Conservation (phyloP, 805 yeast species). For the Pichia cabralensis region DNA sequence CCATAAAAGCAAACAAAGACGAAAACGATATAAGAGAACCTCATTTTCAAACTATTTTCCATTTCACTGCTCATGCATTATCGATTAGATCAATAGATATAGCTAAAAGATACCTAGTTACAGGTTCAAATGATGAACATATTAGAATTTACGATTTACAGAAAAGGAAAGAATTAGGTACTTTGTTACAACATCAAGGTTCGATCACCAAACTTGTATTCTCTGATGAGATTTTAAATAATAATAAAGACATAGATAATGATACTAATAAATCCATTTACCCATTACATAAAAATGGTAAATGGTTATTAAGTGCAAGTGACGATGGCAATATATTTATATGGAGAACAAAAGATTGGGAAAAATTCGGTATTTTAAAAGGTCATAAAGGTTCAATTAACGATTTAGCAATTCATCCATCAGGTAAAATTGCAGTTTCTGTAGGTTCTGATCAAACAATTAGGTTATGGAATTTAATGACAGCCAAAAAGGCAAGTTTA, state of each 20-base stretch:
- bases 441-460: slow-evolving; percentile 80
- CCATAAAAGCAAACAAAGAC: slow-evolving; percentile 22
- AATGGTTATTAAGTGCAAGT: slow-evolving; percentile 85
- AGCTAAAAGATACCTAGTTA: slow-evolving; percentile 76
- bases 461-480: slow-evolving; percentile 93
- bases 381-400: slow-evolving; percentile 82
- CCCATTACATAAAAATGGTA: slow-evolving; percentile 40
- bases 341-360: slow-evolving; percentile 98
- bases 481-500: slow-evolving; percentile 84
- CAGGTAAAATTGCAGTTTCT: slow-evolving; percentile 82
- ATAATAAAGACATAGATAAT: slow-evolving; percentile 12
- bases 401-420: slow-evolving; percentile 82
- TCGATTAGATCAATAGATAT: slow-evolving; percentile 80
- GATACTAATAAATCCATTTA: slow-evolving; percentile 3
- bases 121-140: slow-evolving; percentile 94
- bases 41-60: slow-evolving; percentile 86
- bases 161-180: slow-evolving; percentile 88
- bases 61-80: slow-evolving; percentile 87
- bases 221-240: slow-evolving; percentile 35
- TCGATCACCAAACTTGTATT: slow-evolving; percentile 72
- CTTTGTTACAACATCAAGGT: slow-evolving; percentile 79
- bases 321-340: slow-evolving; percentile 84
- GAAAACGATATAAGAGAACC: slow-evolving; percentile 32
- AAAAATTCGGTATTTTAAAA: slow-evolving; percentile 73
- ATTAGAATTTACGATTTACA: slow-evolving; percentile 90